Percentiles rank a stretch among this genome's conserved stretches.
phyloP scores from a whole-genome alignment of 441 rosid genomes.

The Adansonia rubrostipa region DNA sequence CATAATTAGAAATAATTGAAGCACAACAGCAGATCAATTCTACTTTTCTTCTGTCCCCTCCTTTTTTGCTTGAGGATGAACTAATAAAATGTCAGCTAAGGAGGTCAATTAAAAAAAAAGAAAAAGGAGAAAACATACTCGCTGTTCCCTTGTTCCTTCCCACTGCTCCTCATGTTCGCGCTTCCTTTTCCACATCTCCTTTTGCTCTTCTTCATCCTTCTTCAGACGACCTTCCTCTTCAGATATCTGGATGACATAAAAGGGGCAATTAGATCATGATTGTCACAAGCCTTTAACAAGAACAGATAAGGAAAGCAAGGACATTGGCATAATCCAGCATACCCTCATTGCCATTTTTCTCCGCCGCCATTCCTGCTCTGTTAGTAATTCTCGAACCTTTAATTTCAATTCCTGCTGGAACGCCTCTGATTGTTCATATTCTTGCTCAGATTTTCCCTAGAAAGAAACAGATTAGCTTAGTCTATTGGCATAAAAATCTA shows the following conservation, averaged over 20 bases:
- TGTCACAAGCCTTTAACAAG: neutral
- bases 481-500: constrained; percentile 17
- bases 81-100: neutral
- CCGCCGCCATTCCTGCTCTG: constrained; percentile 97
- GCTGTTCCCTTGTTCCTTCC: constrained; percentile 22
- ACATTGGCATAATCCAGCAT: constrained; percentile 24
- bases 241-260: constrained; percentile 4
- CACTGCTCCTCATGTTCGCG: constrained; percentile 18
- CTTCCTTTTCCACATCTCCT: constrained; percentile 20
- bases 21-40: neutral
- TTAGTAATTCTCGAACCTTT: constrained; percentile 89
- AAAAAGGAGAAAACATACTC: neutral
- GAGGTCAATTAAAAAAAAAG: neutral
- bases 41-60: neutral
- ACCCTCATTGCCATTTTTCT: constrained; percentile 99
- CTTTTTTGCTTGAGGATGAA: neutral
- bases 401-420: constrained; percentile 78
- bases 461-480: constrained; percentile 2
- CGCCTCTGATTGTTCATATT: constrained; percentile 74
- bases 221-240: constrained; percentile 9
- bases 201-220: constrained; percentile 21
- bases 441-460: constrained; percentile 86
- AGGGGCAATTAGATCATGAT: neutral
- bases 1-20: neutral
- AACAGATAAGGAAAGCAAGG: constrained; percentile 4